These are phyloP conservation scores for Omphalotus guepiniiformis DNA, from an alignment of 768 basidiomycete species.

Conservation along the genomic window DNA sequence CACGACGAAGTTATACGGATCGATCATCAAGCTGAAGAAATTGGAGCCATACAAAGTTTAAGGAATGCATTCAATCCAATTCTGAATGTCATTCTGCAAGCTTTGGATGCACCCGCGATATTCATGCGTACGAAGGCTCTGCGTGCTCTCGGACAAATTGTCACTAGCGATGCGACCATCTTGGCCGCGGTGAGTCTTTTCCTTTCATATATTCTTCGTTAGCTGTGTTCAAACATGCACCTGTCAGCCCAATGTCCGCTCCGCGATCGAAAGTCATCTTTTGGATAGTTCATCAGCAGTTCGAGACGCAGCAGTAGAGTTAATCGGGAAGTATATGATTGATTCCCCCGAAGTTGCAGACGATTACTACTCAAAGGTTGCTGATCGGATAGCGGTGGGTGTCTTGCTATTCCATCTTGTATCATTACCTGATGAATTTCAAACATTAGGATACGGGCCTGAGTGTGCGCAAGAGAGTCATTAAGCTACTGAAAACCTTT, in stretches of 20 bases:
- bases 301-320: slow-evolving; percentile 93
- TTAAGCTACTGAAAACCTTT: slow-evolving; percentile 87
- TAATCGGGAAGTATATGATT: slow-evolving; percentile 97
- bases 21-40: slow-evolving; percentile 68
- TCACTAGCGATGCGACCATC: slow-evolving; percentile 84
- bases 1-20: slow-evolving; percentile 68
- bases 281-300: slow-evolving; percentile 91
- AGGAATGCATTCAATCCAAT: slow-evolving; percentile 82
- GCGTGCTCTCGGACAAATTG: slow-evolving; percentile 82
- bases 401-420: not conserved
- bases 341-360: slow-evolving; percentile 84
- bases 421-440: not conserved
- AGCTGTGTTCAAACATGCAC: slow-evolving; percentile 1
- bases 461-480: slow-evolving; percentile 90
- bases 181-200: slow-evolving; percentile 58
- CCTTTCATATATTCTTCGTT: not conserved
- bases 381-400: slow-evolving; percentile 85
- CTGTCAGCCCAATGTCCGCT: slow-evolving; percentile 67
- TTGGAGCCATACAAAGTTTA: slow-evolving; percentile 72
- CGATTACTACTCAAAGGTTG: slow-evolving; percentile 85
- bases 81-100: slow-evolving; percentile 68
- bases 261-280: slow-evolving; percentile 85
- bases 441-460: slow-evolving; percentile 81
- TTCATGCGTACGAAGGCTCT: slow-evolving; percentile 95
- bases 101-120: slow-evolving; percentile 82